phyloP scores from a whole-genome alignment of 441 rosid species.

The Metrosideros polymorpha region DNA sequence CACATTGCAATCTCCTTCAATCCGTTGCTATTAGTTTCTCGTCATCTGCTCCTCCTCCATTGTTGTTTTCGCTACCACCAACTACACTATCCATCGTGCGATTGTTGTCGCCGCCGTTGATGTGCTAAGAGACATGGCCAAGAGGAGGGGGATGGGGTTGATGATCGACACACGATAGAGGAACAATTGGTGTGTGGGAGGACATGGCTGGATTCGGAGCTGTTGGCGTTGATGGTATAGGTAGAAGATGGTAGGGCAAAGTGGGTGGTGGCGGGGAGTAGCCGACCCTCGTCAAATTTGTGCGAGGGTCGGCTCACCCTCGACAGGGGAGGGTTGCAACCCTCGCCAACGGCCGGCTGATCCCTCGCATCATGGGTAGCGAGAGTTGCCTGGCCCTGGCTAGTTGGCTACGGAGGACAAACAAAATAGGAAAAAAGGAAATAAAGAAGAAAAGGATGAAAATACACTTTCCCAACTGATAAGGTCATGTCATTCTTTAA shows the following conservation, averaged over 20 bases:
- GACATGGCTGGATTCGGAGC: not conserved
- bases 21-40: not conserved
- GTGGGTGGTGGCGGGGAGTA: conserved; percentile 13
- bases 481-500: too few relatives aligned
- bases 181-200: conserved; percentile 47
- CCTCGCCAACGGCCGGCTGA: too few relatives aligned
- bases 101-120: not conserved
- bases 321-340: too few relatives aligned
- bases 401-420: too few relatives aligned
- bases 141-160: not conserved
- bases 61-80: conserved; percentile 14
- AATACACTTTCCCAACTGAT: too few relatives aligned
- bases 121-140: not conserved
- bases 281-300: too few relatives aligned
- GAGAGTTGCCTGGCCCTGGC: too few relatives aligned
- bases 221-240: not conserved
- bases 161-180: conserved; percentile 44
- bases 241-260: conserved; percentile 12
- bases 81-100: conserved; percentile 3
- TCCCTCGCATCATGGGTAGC: too few relatives aligned
- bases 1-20: not conserved
- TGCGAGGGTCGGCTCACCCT: too few relatives aligned
- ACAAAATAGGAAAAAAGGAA: too few relatives aligned
- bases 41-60: conserved; percentile 4
- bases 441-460: too few relatives aligned